Conservation (phyloP, 306 rosid species). For the Prunus campanulata region DNA sequence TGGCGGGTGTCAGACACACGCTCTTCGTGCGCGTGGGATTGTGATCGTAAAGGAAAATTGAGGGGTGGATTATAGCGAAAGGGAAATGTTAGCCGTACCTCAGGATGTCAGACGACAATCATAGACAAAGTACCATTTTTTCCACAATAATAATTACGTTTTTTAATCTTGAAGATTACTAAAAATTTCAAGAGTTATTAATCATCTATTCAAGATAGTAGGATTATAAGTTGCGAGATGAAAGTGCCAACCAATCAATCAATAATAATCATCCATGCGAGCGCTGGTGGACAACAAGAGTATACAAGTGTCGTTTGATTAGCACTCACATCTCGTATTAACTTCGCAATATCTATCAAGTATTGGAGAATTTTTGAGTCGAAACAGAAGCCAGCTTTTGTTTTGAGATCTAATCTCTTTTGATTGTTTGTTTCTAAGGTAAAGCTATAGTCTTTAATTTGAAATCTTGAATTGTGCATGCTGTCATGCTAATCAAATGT, state of each 20-base stretch:
- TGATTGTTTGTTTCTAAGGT: not conserved
- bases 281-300: too few species aligned
- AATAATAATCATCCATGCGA: too few species aligned
- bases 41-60: not conserved
- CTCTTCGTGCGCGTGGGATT: not conserved
- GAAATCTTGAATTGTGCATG: not conserved
- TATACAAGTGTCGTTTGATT: too few species aligned
- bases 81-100: conserved; percentile 3
- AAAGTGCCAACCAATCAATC: too few species aligned
- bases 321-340: too few species aligned
- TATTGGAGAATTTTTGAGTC: fast-evolving
- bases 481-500: not conserved
- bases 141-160: not conserved
- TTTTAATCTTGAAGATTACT: not conserved
- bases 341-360: too few species aligned
- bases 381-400: not conserved
- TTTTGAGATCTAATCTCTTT: not conserved
- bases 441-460: not conserved
- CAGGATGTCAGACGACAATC: conserved; percentile 5
- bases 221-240: too few species aligned
- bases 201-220: too few species aligned
- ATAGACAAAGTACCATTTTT: not conserved
- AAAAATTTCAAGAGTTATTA: too few species aligned
- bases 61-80: not conserved
- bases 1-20: not conserved